Percentiles rank a stretch among this genome's conserved stretches.
phyloP scores from a whole-genome alignment of 2,329 filamentous ascomycete species.

The Diaporthe sp. region DNA sequence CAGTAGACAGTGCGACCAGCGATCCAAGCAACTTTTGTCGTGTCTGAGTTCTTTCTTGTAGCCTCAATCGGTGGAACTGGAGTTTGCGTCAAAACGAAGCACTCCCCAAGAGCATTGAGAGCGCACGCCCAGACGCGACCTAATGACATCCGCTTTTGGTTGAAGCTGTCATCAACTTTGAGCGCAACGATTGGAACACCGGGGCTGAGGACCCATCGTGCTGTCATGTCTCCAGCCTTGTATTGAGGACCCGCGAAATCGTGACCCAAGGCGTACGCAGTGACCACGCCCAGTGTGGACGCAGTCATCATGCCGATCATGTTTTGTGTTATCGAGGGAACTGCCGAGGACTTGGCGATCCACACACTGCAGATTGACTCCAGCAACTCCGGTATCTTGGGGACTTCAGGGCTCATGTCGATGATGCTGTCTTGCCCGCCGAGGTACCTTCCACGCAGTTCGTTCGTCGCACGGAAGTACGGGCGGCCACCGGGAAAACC shows the following conservation, averaged over 20 bases:
- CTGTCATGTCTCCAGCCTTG: conserved; percentile 83
- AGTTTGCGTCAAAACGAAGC: conserved; percentile 85
- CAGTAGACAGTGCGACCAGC: conserved; percentile 85
- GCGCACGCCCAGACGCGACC: conserved; percentile 90
- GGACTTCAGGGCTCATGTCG: conserved; percentile 79
- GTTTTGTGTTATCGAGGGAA: conserved; percentile 81
- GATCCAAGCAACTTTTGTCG: conserved; percentile 81
- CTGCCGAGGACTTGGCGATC: conserved; percentile 85
- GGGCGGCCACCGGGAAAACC: conserved; percentile 86
- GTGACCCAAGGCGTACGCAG: conserved; percentile 81
- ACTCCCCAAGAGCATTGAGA: conserved; percentile 93
- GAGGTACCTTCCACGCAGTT: conserved; percentile 84
- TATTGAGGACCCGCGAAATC: conserved; percentile 72
- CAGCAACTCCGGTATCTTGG: conserved; percentile 76
- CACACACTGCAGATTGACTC: conserved; percentile 86
- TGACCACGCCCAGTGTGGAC: conserved; percentile 86
- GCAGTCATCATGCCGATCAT: conserved; percentile 87
- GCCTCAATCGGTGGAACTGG: conserved; percentile 70
- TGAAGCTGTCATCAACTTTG: conserved; percentile 87
- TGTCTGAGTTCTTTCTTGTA: conserved; percentile 63
- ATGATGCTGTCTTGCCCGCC: conserved; percentile 69
- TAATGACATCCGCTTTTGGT: conserved; percentile 75
- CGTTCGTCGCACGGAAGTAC: conserved; percentile 81
- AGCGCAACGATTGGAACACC: conserved; percentile 92
- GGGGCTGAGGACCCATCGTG: conserved; percentile 90